phyloP scores from a whole-genome alignment of 2,329 filamentous ascomycete genomes.

The Hyphodiscus sp. region DNA sequence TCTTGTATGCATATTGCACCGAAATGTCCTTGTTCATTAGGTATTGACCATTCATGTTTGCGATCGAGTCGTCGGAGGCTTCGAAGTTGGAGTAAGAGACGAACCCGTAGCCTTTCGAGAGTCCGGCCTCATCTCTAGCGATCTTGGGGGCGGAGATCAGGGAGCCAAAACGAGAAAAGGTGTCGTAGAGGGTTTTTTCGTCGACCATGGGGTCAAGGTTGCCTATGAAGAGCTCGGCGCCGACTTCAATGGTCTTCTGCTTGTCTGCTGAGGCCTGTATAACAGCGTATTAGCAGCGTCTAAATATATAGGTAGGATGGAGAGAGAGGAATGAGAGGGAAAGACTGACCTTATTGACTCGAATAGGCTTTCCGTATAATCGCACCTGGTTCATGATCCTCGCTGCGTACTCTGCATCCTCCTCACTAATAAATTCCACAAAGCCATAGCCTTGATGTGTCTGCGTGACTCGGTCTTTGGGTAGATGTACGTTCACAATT shows the following conservation, averaged over 20 bases:
- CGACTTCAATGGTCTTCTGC: slow-evolving; percentile 86
- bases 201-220: slow-evolving; percentile 93
- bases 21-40: slow-evolving; percentile 95
- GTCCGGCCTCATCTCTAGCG: slow-evolving; percentile 79
- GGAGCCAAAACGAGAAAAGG: slow-evolving; percentile 84
- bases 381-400: slow-evolving; percentile 95
- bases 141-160: slow-evolving; percentile 83
- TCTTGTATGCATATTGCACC: slow-evolving; percentile 98
- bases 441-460: slow-evolving; percentile 98
- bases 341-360: slow-evolving; percentile 77
- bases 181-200: slow-evolving; percentile 94
- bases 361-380: slow-evolving; percentile 87
- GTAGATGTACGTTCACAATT: slow-evolving; percentile 96
- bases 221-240: slow-evolving; percentile 93
- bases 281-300: neutral
- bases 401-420: slow-evolving; percentile 93
- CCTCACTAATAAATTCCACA: slow-evolving; percentile 93
- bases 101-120: slow-evolving; percentile 94
- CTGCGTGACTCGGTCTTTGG: slow-evolving; percentile 95
- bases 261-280: slow-evolving; percentile 71
- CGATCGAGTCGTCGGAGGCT: slow-evolving; percentile 82
- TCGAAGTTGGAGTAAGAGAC: slow-evolving; percentile 92
- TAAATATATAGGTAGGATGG: neutral
- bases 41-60: slow-evolving; percentile 93
- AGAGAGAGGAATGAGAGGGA: neutral